Evolutionary conservation across 2,329 filamentous ascomycete genomes (phyloP).

Genomic region (Diaporthe helianthi): DNA sequence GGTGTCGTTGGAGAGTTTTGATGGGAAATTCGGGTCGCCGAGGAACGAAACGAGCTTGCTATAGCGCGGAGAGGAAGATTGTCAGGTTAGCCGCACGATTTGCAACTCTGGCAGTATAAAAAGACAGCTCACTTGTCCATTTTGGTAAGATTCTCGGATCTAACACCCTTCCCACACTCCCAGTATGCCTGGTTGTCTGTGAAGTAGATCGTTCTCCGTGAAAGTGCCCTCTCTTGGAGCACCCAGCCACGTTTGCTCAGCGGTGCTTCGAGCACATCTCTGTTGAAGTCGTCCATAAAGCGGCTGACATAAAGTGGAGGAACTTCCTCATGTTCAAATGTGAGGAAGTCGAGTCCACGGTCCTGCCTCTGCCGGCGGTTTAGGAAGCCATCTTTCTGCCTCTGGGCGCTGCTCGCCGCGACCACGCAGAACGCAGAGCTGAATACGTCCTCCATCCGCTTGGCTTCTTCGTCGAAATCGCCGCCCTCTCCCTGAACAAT

Average conservation of each 20-base stretch:
- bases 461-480: slow-evolving; percentile 38
- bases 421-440: slow-evolving; percentile 41
- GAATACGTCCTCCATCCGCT: slow-evolving; percentile 41
- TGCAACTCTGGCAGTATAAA: neutral
- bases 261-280: slow-evolving; percentile 42
- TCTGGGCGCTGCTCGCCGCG: slow-evolving; percentile 36
- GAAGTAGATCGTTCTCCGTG: slow-evolving; percentile 48
- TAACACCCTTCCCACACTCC: slow-evolving; percentile 47
- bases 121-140: slow-evolving; percentile 43
- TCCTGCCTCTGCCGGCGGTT: neutral
- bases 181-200: slow-evolving; percentile 46
- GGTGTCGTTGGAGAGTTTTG: slow-evolving; percentile 8
- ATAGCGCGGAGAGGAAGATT: too few relatives aligned
- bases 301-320: slow-evolving; percentile 40
- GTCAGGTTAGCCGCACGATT: neutral
- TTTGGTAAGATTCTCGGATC: slow-evolving; percentile 44
- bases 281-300: slow-evolving; percentile 44
- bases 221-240: slow-evolving; percentile 48
- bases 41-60: slow-evolving; percentile 37
- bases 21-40: slow-evolving; percentile 41
- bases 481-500: slow-evolving; percentile 37
- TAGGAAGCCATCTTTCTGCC: slow-evolving; percentile 39
- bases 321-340: neutral
- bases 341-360: slow-evolving; percentile 22
- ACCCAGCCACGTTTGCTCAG: slow-evolving; percentile 49